phyloP scores from a whole-genome alignment of 169 alveolate genomes.

The Plasmodium berghei region DNA sequence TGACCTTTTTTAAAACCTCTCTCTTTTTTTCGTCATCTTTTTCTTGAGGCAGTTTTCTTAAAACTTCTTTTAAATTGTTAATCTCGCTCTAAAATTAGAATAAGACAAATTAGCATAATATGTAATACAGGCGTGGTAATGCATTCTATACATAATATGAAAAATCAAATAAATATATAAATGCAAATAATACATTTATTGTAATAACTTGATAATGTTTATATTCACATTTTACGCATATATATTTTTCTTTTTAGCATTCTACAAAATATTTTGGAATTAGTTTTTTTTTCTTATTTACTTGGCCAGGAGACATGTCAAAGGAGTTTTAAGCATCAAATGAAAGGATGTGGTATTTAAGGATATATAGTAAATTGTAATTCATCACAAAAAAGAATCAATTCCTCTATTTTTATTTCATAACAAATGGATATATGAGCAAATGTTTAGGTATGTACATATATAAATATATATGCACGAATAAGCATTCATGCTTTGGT shows the following conservation, averaged over 20 bases:
- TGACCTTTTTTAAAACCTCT: constrained; percentile 90
- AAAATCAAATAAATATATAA: too few species aligned
- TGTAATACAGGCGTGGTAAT: too few species aligned
- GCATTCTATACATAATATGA: too few species aligned
- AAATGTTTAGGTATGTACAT: not conserved
- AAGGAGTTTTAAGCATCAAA: constrained; percentile 21
- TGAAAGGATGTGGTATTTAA: constrained; percentile 10
- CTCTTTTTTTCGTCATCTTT: constrained; percentile 76
- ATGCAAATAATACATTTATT: too few species aligned
- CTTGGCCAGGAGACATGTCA: constrained; percentile 78
- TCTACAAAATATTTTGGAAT: constrained; percentile 61
- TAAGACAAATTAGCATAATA: not conserved
- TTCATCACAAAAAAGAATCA: not conserved
- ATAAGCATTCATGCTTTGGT: not conserved
- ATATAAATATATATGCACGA: not conserved
- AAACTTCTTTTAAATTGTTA: constrained; percentile 69
- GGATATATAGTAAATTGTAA: not conserved
- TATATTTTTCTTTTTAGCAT: constrained; percentile 36
- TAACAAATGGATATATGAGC: not conserved
- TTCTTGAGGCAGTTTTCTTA: constrained; percentile 76
- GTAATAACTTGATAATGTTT: not conserved
- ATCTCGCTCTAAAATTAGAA: constrained; percentile 64
- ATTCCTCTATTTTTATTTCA: constrained; percentile 2
- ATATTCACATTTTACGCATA: constrained; percentile 10
- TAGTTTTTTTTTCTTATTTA: constrained; percentile 55